Evolutionary conservation across 2,329 filamentous ascomycete species (phyloP).

Genomic region (Clonostachys solani): DNA sequence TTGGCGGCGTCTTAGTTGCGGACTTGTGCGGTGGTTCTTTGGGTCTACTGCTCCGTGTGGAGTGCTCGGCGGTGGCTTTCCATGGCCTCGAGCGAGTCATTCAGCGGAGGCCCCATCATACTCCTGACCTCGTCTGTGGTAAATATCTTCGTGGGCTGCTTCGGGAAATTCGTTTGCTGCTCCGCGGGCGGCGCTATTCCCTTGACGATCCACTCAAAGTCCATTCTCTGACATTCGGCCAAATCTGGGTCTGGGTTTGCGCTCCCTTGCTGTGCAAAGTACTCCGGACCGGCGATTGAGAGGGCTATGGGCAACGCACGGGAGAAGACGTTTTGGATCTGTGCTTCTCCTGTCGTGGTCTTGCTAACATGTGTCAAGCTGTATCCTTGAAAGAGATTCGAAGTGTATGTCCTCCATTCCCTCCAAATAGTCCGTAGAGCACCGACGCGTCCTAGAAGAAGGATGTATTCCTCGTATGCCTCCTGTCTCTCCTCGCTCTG

Average conservation of each 20-base stretch:
- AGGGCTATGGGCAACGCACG: too few species aligned
- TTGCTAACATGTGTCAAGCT: not conserved
- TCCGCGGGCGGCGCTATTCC: too few species aligned
- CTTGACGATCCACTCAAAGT: too few species aligned
- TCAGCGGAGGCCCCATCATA: not conserved
- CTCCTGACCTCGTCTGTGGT: not conserved
- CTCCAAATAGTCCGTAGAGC: conserved; percentile 3
- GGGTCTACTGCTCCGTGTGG: too few species aligned
- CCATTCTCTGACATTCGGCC: too few species aligned
- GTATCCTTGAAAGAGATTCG: too few species aligned
- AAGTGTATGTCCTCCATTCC: not conserved
- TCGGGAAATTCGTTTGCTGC: too few species aligned
- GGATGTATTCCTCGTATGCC: not conserved
- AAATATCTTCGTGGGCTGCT: too few species aligned
- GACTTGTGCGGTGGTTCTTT: too few species aligned
- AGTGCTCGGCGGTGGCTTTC: too few species aligned
- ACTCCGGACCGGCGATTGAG: not conserved
- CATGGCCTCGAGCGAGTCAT: not conserved
- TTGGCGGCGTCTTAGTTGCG: too few species aligned
- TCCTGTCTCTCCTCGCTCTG: not conserved
- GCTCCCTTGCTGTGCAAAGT: not conserved
- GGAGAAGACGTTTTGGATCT: too few species aligned
- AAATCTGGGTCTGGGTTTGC: not conserved
- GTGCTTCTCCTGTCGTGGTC: not conserved
- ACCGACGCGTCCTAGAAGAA: conserved; percentile 2